Base-by-base conservation (phyloP, 1,284 basidiomycete genomes). In the Melampsora larici-populina region DNA sequence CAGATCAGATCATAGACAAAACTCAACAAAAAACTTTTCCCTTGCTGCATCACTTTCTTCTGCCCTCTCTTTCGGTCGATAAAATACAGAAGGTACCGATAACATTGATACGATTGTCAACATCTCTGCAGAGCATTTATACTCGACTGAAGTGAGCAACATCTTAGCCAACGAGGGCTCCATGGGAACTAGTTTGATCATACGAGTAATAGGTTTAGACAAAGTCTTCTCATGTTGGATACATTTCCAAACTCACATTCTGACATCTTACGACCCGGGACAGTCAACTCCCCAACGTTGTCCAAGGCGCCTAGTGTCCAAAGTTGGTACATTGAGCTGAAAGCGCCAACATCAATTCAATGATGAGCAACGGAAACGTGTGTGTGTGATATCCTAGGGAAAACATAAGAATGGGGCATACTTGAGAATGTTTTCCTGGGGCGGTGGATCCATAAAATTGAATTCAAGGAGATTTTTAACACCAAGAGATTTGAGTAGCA, bases 101-200 rank as follows among this genome's bases (percentile, higher is more conserved):
- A 99, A 87, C 97, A 99, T 99, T 5, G 94, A 96, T 17, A 99
- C 97, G 79, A 99, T 97, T 0, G 96, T 97, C 80, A 99, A 86
- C 91, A 99, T 95, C 86, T 99, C 97, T 3, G 89, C 87, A 9
- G 93, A 95, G 83, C 97, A 99, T 79, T 89, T 89, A 85, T 95
- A 93, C 66, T 97, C 93, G 79, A 96, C 93, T 13, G 93, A 94
- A 33, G 91, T 91, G 83, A 99, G 97, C 75, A 99, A 87, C 92
- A 99, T 98, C 87, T 99, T 99, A 36, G 94, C 93, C 87, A 99
- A 91, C 6, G 92, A 94, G 2, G 97, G 97, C 77, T 86, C 85
- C 85, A 86, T 86, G 6, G 83, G 83, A 62, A 76, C 74, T 70
- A 26, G 31, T 83, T 95, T 29, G n/a, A 60, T 24, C 94, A 93